phyloP scores from a whole-genome alignment of 305 asterid genomes.

The Fraxinus xanthoxyloides region DNA sequence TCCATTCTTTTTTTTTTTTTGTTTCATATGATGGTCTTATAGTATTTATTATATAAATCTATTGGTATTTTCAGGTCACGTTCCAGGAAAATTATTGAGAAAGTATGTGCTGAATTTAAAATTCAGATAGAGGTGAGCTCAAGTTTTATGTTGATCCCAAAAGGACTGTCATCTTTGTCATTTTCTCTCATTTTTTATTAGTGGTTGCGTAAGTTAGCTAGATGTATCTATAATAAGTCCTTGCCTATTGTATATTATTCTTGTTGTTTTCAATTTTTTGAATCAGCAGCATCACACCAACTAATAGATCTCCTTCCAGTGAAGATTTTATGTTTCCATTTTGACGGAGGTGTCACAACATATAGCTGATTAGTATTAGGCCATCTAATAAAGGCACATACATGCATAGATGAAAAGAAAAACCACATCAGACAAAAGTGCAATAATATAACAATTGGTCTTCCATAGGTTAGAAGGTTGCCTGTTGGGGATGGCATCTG shows the following conservation, averaged over 20 bases:
- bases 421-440: slow-evolving; percentile 2
- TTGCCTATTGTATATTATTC: background rate
- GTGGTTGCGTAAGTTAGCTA: slow-evolving; percentile 8
- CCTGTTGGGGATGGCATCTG: slow-evolving; percentile 96
- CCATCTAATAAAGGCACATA: slow-evolving; percentile 17
- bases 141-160: slow-evolving; percentile 16
- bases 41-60: slow-evolving; percentile 19
- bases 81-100: slow-evolving; percentile 63
- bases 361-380: background rate
- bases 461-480: slow-evolving; percentile 72
- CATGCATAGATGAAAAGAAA: background rate
- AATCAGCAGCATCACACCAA: background rate
- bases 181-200: slow-evolving; percentile 3
- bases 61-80: slow-evolving; percentile 54
- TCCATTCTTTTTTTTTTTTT: too few relatives aligned
- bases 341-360: slow-evolving; percentile 24
- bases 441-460: slow-evolving; percentile 14
- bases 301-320: background rate
- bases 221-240: background rate
- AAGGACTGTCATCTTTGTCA: slow-evolving; percentile 5
- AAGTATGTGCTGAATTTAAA: slow-evolving; percentile 54
- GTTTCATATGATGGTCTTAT: slow-evolving; percentile 7
- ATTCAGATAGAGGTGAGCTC: slow-evolving; percentile 68
- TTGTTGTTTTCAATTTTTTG: background rate
- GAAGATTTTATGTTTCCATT: slow-evolving; percentile 8